Conservation (phyloP, 805 yeast genomes). For the Ogataea kodamae region DNA sequence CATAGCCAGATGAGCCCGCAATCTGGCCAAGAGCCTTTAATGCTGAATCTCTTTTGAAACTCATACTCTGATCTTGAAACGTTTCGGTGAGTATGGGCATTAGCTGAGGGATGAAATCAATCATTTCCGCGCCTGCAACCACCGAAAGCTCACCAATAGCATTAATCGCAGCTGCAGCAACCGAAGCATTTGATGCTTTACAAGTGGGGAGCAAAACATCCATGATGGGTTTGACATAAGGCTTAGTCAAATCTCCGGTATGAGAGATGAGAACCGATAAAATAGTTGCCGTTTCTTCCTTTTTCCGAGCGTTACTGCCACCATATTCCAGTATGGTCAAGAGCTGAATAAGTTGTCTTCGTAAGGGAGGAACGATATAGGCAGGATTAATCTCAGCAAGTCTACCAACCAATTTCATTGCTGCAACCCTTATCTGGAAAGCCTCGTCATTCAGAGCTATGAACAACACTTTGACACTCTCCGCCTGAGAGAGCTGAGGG, state of each 20-base stretch:
- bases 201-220: slow-evolving; percentile 78
- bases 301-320: slow-evolving; percentile 60
- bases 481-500: slow-evolving; percentile 91
- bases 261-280: slow-evolving; percentile 70
- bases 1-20: slow-evolving; percentile 89
- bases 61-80: slow-evolving; percentile 89
- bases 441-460: slow-evolving; percentile 90
- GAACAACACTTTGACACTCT: slow-evolving; percentile 77
- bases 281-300: slow-evolving; percentile 82
- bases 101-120: slow-evolving; percentile 63
- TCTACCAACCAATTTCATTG: slow-evolving; percentile 78
- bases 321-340: slow-evolving; percentile 84
- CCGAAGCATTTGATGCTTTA: slow-evolving; percentile 68
- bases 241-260: slow-evolving; percentile 79
- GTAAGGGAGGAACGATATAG: slow-evolving; percentile 85
- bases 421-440: slow-evolving; percentile 75
- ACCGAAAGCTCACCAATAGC: slow-evolving; percentile 88
- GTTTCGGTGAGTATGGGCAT: slow-evolving; percentile 88
- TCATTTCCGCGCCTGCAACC: slow-evolving; percentile 84
- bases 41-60: slow-evolving; percentile 85
- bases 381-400: slow-evolving; percentile 88
- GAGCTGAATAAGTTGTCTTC: slow-evolving; percentile 82
- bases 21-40: slow-evolving; percentile 82
- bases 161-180: slow-evolving; percentile 77
- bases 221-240: slow-evolving; percentile 88